Base-by-base conservation (phyloP, 768 basidiomycete species). In the Leucosporidium creatinivorum region DNA sequence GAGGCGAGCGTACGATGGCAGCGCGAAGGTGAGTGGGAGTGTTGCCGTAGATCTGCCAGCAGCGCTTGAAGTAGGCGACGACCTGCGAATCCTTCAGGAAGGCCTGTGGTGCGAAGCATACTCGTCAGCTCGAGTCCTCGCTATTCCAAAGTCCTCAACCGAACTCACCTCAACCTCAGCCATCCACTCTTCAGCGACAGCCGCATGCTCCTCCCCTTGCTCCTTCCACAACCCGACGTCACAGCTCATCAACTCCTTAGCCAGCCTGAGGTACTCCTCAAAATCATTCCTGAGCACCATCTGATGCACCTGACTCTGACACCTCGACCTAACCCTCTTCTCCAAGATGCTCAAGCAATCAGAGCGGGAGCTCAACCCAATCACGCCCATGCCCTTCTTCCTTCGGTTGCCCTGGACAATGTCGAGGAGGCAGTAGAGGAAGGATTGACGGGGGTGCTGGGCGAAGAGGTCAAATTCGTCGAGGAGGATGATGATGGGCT, bases 271-370 rank as follows among this genome's bases (percentile, higher is more conserved):
- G 82, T 87, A 88, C 23, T 78, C 79, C 5, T 80, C 77, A 1
- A 85, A 67, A 13, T 79, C 80, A 7, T 79, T 74, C 3, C 87
- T 85, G 19, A 88, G 84, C 0, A 85, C 83, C 9, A 90, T 86
- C 57, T 90, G 85, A 64, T 93, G 82, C 74, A 91, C 89, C 63
- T 96, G 83, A 39, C 93, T 91, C 2, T 93, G 97, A 79, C 98
- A 99, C 4, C 96, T 85, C 71, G 92, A 96, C 79, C 98, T 96
- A 59, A 99, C 96, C 54, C 96, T 84, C 77, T 99, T 99, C 77
- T 99, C 96, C 23, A 99, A 81, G 3, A 89, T 79, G 69, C 89
- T 88, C 67, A 97, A 83, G 23, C 91, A 88, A 74, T 98, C 93
- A 28, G 93, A 83, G 13, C 93, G 86, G 39, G 85, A 86, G 1